A percentile compares a stretch with the other conserved stretches of the same genome.
These are phyloP conservation scores for Scheffersomyces stambukii DNA, from an alignment of 1,139 yeast genomes.

Conservation along the genomic window DNA sequence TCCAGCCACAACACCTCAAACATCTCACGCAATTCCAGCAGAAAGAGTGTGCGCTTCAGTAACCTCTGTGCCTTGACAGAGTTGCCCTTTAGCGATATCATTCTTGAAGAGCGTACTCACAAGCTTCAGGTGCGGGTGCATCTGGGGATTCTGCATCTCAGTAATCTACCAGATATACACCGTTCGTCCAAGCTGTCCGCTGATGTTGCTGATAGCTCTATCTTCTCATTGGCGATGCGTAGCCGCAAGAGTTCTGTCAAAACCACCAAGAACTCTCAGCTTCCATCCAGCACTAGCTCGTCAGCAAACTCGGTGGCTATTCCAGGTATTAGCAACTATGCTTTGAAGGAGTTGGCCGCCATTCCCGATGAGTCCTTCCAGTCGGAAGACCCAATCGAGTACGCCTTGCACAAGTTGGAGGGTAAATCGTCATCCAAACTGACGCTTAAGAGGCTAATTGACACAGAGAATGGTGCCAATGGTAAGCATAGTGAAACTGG, in stretches of 20 bases:
- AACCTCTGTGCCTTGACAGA: conserved; percentile 40
- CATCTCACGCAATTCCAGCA: conserved; percentile 8
- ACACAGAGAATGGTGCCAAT: conserved; percentile 15
- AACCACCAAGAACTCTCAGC: conserved; percentile 6
- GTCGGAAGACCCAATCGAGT: conserved; percentile 59
- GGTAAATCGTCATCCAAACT: conserved; percentile 44
- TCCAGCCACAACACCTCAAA: conserved; percentile 22
- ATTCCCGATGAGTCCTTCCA: conserved; percentile 73
- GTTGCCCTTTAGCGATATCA: conserved; percentile 31
- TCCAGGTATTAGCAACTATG: conserved; percentile 61
- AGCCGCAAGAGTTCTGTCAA: conserved; percentile 19
- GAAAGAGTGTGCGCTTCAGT: conserved; percentile 33
- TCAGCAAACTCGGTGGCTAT: conserved; percentile 34
- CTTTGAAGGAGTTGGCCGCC: conserved; percentile 68
- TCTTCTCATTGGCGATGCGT: conserved; percentile 30
- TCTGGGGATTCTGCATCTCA: not conserved
- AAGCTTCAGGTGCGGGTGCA: not conserved
- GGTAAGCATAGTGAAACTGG: conserved; percentile 21
- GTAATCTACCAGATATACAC: not conserved
- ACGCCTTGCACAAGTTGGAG: conserved; percentile 72
- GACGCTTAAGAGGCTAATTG: conserved; percentile 8
- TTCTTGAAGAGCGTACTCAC: conserved; percentile 14
- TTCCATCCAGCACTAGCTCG: conserved; percentile 6
- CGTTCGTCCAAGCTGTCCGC: conserved; percentile 7
- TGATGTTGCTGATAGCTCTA: conserved; percentile 32